A percentile compares a stretch with the other conserved stretches of the same genome.
Evolutionary conservation across 352 stramenopile genomes (phyloP).

Genomic region (Phytophthora ohioensis): DNA sequence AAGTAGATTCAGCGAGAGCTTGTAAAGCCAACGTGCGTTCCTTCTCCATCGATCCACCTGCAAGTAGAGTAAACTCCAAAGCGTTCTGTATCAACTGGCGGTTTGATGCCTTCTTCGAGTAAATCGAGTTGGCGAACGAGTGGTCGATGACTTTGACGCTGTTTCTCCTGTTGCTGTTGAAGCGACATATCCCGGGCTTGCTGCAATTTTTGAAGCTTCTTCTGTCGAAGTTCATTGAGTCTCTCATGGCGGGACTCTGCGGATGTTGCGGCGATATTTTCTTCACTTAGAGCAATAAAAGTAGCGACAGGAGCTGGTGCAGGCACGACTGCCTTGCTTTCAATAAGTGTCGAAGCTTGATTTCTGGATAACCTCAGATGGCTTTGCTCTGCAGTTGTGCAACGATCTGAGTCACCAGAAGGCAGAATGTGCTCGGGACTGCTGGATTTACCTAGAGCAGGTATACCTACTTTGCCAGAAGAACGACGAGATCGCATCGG

Average conservation of each 20-base stretch:
- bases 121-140: constrained; percentile 17
- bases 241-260: constrained; percentile 35
- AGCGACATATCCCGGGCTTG: constrained; percentile 47
- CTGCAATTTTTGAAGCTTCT: constrained; percentile 74
- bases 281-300: constrained; percentile 28
- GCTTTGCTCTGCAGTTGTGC: background rate
- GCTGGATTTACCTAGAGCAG: constrained; percentile 9
- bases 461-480: background rate
- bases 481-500: constrained; percentile 42
- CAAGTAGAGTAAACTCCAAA: constrained; percentile 80
- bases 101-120: constrained; percentile 64
- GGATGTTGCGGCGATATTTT: background rate
- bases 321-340: background rate
- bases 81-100: constrained; percentile 82
- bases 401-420: background rate
- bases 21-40: constrained; percentile 58
- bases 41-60: constrained; percentile 66
- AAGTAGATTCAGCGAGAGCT: constrained; percentile 50
- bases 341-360: background rate
- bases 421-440: background rate
- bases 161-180: constrained; percentile 44
- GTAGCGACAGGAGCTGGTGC: constrained; percentile 14
- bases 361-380: background rate
- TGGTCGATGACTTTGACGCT: constrained; percentile 26
- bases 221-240: constrained; percentile 60